Evolutionary conservation across 441 rosid genomes (phyloP).

Genomic region (Populus trichocarpa): DNA sequence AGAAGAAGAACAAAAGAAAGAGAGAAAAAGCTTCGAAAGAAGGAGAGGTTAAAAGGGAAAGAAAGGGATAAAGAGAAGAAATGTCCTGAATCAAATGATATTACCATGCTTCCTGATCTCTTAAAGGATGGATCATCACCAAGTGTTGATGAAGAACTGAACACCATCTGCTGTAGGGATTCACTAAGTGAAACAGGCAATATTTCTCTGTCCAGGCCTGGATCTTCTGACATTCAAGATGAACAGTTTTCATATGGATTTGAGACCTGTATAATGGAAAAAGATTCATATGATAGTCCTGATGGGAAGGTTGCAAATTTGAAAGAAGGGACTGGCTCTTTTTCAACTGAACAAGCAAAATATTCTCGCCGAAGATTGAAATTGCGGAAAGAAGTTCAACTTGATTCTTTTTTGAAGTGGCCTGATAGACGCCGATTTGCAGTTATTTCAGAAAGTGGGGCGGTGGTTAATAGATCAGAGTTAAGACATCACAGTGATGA

Average conservation of each 20-base stretch:
- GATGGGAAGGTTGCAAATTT: conserved; percentile 48
- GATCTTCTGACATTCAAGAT: conserved; percentile 46
- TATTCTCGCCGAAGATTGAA: conserved; percentile 53
- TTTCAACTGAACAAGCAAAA: conserved; percentile 46
- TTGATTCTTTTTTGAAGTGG: conserved; percentile 57
- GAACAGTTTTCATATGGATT: conserved; percentile 33
- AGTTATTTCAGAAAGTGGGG: conserved; percentile 47
- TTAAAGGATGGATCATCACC: conserved; percentile 48
- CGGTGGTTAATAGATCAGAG: conserved; percentile 44
- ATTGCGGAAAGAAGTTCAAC: conserved; percentile 50
- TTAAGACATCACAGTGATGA: conserved; percentile 53
- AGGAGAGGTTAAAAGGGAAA: conserved; percentile 80
- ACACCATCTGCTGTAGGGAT: conserved; percentile 37
- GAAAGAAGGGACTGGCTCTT: conserved; percentile 50
- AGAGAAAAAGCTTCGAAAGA: conserved; percentile 80
- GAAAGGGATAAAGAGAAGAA: conserved; percentile 65
- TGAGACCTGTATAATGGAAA: conserved; percentile 28
- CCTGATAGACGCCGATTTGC: conserved; percentile 52
- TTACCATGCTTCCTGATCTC: conserved; percentile 28
- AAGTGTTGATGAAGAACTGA: conserved; percentile 44
- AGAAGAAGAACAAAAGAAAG: conserved; percentile 78
- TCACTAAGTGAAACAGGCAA: conserved; percentile 44
- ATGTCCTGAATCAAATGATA: conserved; percentile 32
- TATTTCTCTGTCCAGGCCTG: conserved; percentile 45
- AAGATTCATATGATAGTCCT: conserved; percentile 41